Base-by-base conservation (phyloP, 2,329 filamentous ascomycete species). In the Colletotrichum chrysophilum region DNA sequence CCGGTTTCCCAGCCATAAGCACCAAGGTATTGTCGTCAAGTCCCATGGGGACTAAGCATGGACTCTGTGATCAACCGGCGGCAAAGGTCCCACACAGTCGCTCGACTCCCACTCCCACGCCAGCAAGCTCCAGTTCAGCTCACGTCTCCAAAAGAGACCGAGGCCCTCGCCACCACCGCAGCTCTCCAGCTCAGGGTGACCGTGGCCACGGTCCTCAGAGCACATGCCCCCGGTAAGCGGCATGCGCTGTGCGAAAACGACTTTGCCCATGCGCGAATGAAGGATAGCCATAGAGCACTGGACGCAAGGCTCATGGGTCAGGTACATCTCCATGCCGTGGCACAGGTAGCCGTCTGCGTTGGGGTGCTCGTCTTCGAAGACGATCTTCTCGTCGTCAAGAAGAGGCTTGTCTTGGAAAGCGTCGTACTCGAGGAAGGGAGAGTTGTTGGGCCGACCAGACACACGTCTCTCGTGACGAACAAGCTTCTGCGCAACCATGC, bases 221-320 rank as follows among this genome's bases (percentile, higher is more conserved):
- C 93, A 94, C 86, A 98, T 88, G 58, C 95, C 96, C 66, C 96
- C 96, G 14, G 94, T 97, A 77, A 91, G 87, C 62, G 91, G 90
- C 94, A 98, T 97, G 71, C 94, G 91, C 77, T 93, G 89, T 77
- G 91, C 92, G 85, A 98, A 98, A 52, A 98, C 90, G 67, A 96
- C 94, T 69, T 94, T 93, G 60, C 95, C 93, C 89, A 99, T 98
- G 66, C 97, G 92, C 10, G 96, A 98, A 83, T 98, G 96, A 26
- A 98, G 89, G 79, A 98, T 94, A 2, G 95, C 97, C 97, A 98
- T 98, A 43, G 94, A 95, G 85, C 97, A 99, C 91, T 98, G 97
- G 76, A 98, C 91, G 83, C 97, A 99, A 7, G 97, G 97, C 85
- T 99, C 97, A 82, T 98, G 96, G 3, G 96, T 98, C 76, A 97